Percentiles rank a stretch among this genome's conserved stretches.
Conservation (phyloP, 2,329 filamentous ascomycete species). For the Fusarium ambrosium region DNA sequence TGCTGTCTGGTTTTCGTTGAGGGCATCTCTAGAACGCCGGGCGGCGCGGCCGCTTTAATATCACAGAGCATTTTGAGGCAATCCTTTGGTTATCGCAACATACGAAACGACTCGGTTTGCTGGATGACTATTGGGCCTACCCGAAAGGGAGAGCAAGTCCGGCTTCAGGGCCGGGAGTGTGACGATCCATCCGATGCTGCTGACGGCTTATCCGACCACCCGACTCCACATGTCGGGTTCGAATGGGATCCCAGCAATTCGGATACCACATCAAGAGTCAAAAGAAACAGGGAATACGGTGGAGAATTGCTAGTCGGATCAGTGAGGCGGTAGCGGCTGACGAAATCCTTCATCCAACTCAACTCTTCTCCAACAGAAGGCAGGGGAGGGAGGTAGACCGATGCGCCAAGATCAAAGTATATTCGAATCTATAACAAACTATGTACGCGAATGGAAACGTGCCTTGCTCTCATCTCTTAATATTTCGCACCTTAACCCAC, state of each 20-base stretch:
- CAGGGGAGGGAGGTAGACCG: not conserved
- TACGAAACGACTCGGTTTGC: not conserved
- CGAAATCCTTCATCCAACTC: not conserved
- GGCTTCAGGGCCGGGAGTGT: not conserved
- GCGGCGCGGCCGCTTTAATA: not conserved
- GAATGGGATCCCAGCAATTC: not conserved
- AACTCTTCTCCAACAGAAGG: not conserved
- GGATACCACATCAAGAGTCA: not conserved
- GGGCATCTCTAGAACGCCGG: not conserved
- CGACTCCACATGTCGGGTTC: not conserved
- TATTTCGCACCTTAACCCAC: not conserved
- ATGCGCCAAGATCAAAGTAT: not conserved
- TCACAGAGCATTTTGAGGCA: not conserved
- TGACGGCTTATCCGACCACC: not conserved
- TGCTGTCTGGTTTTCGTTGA: not conserved
- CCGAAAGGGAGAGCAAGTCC: not conserved
- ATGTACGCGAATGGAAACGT: not conserved
- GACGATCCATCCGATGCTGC: not conserved
- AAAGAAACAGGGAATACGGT: not conserved
- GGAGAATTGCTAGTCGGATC: not conserved
- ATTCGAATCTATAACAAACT: not conserved
- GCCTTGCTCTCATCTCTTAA: not conserved
- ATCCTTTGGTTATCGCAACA: not conserved
- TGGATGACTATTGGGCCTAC: not conserved
- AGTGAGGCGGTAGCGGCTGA: not conserved